Percentiles rank a stretch among this genome's conserved stretches.
phyloP scores from a whole-genome alignment of 78 protist genomes.

The Dictyostelium firmibasis region DNA sequence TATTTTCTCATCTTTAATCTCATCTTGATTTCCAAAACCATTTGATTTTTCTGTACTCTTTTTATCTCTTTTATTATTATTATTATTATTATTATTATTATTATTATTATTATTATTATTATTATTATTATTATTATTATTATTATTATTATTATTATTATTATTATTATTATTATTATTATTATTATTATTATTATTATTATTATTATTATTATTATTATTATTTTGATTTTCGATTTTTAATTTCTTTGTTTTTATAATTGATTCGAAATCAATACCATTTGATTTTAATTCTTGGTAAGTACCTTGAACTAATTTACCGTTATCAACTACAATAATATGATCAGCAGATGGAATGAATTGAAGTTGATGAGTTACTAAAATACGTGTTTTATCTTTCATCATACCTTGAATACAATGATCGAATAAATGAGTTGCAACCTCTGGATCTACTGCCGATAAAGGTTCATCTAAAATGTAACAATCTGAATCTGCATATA shows the following conservation, averaged over 20 bases:
- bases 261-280: constrained; percentile 72
- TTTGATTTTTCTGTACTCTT: too few species aligned
- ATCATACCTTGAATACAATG: constrained; percentile 57
- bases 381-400: constrained; percentile 67
- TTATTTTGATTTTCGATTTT: neutral
- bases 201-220: too few species aligned
- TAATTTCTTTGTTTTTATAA: constrained; percentile 42
- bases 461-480: constrained; percentile 94
- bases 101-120: too few species aligned
- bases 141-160: too few species aligned
- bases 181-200: too few species aligned
- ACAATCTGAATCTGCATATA: constrained; percentile 84
- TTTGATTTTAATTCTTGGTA: constrained; percentile 50
- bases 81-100: too few species aligned
- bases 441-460: constrained; percentile 93
- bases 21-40: neutral
- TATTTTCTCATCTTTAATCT: neutral
- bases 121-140: too few species aligned
- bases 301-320: constrained; percentile 68
- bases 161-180: neutral
- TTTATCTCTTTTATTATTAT: too few species aligned
- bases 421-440: constrained; percentile 83
- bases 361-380: constrained; percentile 88
- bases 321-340: constrained; percentile 71
- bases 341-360: constrained; percentile 84